Evolutionary conservation across 192 early-diverging fungal species (phyloP), one percentile per base, ranked within the genome.

Genomic region (Thoreauomyces humboldtii): DNA sequence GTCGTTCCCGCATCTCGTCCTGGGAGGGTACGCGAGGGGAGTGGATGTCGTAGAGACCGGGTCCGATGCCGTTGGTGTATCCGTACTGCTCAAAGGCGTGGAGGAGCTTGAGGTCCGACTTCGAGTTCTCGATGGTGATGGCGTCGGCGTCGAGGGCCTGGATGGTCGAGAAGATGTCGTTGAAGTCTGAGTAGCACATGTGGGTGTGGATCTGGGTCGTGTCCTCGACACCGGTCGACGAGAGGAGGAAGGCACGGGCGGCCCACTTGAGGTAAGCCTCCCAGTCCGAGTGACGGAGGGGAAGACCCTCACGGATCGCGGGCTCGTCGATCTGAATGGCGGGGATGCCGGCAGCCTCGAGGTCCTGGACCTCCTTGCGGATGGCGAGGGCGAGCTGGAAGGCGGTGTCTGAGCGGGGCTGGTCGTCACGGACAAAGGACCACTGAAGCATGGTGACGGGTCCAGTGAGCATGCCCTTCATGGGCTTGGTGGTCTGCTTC

Each of bases 401-500:
- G 65, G 92, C 86, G 46, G 94, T 91, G 53, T 84, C 80, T 25
- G 81, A 77, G 69, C 89, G 85, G 43, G 93, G 91, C 72, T 95
- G 89, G 81, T 98, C 96, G 71, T 97, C 92, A 77, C 96, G 93
- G 52, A 96, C 91, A 75, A 98, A 98, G 24, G 96, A 98, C 96
- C 96, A 98, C 78, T 93, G 88, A 69, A 97, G 87, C 75, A 95
- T 95, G 63, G 96, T 98, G 43, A 98, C 89, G 25, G 96, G 96
- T 28, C 96, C 96, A 32, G 96, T 98, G 54, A 98, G 88, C 96
- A 98, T 98, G 71, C 95, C 96, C 87, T 98, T 98, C 89, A 98
- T 88, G 58, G 93, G 92, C 73, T 89, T 88, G 35, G 66, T 72
- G 78, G 94, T 96, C 63, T 92, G 81, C 36, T 85, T 83, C 81